A percentile compares a stretch with the other conserved stretches of the same genome.
Conservation (phyloP, 2,329 filamentous ascomycete genomes). For the Hawksworthiomyces lignivorus region DNA sequence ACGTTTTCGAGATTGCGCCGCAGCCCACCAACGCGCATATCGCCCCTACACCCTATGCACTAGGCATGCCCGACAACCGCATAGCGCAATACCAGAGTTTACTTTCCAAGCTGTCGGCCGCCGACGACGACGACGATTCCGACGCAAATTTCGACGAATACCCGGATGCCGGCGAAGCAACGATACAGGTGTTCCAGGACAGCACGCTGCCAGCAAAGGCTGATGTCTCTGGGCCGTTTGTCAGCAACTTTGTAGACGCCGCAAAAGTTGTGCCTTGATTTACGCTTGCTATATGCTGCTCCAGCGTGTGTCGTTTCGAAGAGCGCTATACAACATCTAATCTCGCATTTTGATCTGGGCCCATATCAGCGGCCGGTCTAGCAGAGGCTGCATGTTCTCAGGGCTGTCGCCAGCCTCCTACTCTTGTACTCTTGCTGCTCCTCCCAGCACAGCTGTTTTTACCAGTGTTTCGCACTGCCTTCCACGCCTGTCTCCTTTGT, state of each 20-base stretch:
- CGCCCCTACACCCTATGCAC: conserved; percentile 33
- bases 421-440: too few relatives aligned
- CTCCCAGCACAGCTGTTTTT: too few relatives aligned
- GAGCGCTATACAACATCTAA: too few relatives aligned
- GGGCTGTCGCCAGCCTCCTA: too few relatives aligned
- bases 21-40: conserved; percentile 34
- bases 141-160: conserved; percentile 41
- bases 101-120: conserved; percentile 48
- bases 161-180: not conserved
- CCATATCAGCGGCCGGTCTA: too few relatives aligned
- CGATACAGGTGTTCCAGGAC: conserved; percentile 27
- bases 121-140: conserved; percentile 34
- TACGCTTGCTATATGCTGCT: too few relatives aligned
- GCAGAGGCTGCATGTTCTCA: too few relatives aligned
- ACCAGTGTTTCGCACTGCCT: too few relatives aligned
- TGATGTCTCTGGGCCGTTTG: conserved; percentile 37
- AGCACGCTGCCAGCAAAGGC: conserved; percentile 29
- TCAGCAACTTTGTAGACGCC: conserved; percentile 55
- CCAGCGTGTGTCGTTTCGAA: too few relatives aligned
- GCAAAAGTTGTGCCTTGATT: conserved; percentile 46
- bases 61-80: conserved; percentile 48
- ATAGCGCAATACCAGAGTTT: conserved; percentile 54
- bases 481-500: too few relatives aligned
- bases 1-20: conserved; percentile 58
- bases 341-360: too few relatives aligned